Conservation (phyloP, 257 asterid genomes). For the Ajuga chamaepitys region DNA sequence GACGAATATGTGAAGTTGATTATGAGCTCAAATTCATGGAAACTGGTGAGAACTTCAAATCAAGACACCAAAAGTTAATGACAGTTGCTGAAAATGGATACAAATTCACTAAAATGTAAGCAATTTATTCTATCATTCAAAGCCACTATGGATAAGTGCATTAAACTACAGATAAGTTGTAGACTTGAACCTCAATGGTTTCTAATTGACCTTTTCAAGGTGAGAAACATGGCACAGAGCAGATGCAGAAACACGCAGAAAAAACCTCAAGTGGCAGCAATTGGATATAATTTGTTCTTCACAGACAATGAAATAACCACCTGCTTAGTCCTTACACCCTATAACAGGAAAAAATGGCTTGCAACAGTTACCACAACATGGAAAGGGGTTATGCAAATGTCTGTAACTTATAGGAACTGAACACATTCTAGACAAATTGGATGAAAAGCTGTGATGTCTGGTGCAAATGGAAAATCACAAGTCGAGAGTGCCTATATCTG, state of each 20-base stretch:
- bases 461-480: neutral
- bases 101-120: neutral
- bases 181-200: neutral
- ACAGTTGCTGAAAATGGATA: neutral
- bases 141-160: neutral
- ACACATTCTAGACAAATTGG: neutral
- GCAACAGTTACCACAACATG: neutral
- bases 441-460: neutral
- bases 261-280: neutral
- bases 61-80: neutral
- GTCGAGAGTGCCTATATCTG: neutral
- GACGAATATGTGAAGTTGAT: neutral
- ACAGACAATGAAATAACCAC: neutral
- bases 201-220: neutral
- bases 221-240: neutral
- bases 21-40: neutral
- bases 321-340: neutral
- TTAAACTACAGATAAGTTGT: neutral
- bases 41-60: neutral
- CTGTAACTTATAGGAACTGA: neutral
- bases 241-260: neutral
- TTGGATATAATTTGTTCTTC: neutral
- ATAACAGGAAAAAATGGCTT: neutral
- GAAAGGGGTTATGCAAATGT: conserved; percentile 1
- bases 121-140: neutral